Base-by-base conservation (phyloP, 2,329 filamentous ascomycete species). In the Colletotrichum trifolii region DNA sequence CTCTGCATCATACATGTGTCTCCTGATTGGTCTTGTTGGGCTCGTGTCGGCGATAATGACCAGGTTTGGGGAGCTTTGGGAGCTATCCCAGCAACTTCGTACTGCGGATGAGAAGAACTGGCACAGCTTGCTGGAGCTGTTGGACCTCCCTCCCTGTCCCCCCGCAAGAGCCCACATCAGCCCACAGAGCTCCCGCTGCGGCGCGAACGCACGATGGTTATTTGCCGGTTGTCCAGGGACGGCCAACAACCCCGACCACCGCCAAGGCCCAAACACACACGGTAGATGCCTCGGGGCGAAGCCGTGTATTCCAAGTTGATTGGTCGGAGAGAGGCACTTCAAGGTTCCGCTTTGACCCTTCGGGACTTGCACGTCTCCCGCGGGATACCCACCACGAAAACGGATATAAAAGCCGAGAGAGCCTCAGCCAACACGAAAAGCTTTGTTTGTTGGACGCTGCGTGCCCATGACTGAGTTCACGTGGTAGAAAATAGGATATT, bases 11-110 rank as follows among this genome's bases (percentile, higher is more conserved):
- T 52, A 15, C 34, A 39, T 45, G 35, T 17, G 39, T 15, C n/a
- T 45, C 40, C 36, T 38, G 9, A 62, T 56, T 62, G 58, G 58
- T 33, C 53, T 62, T 52, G 58, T 53, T 56, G 52, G 62, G 62
- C 47, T 45, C 15, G 8, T 36, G 53, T 49, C 62, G 62, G 62
- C 62, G 62, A 62, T 47, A 48, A 62, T 65, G 56, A 9, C 62
- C 58, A 25, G 35, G 45, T 65, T 62, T 8, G 59, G 62, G 54
- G 59, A 47, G 52, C 62, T 56, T 42, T 53, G 35, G 39, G 40
- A 64, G 56, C 50, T 64, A 49, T 62, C 33, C 61, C 57, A 25
- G 62, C 34, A 47, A 5, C 17, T 17, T 10, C 7, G 15, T 17
- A 25, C 25, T 25, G 4, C 25, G 25, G 3, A 2, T 25, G 25